Conservation (phyloP, 768 basidiomycete species). For the Rhodocollybia butyracea region DNA sequence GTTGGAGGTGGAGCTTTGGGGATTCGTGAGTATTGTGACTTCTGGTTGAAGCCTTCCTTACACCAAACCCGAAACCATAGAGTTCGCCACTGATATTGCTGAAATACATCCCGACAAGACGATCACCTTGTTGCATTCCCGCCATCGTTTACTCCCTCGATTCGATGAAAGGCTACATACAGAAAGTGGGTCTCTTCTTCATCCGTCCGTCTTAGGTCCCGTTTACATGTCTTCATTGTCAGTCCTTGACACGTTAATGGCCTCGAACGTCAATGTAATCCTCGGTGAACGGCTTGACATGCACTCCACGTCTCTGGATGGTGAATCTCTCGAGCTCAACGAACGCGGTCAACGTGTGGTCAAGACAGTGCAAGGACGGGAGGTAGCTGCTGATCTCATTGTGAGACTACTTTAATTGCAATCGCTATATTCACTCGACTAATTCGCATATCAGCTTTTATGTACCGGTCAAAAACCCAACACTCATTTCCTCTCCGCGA, state of each 20-base stretch:
- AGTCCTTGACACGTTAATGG: conserved; percentile 38
- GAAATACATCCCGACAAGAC: conserved; percentile 47
- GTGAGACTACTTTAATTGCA: conserved; percentile 36
- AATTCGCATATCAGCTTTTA: conserved; percentile 40
- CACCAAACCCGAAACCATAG: conserved; percentile 25
- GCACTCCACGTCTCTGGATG: conserved; percentile 17
- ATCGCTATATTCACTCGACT: not conserved
- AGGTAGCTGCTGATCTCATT: conserved; percentile 50
- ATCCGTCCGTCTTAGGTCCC: too few relatives aligned
- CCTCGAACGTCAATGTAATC: conserved; percentile 44
- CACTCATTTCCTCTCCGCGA: conserved; percentile 39
- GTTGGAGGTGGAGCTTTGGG: conserved; percentile 75
- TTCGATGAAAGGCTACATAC: conserved; percentile 52
- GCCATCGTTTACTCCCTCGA: conserved; percentile 46
- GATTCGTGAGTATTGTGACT: conserved; percentile 45
- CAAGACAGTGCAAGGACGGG: conserved; percentile 45
- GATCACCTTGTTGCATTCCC: conserved; percentile 61
- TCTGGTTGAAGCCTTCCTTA: not conserved
- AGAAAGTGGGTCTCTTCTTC: conserved; percentile 49
- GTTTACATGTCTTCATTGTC: not conserved
- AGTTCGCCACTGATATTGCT: conserved; percentile 63
- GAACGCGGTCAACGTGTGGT: conserved; percentile 31
- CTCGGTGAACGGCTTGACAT: conserved; percentile 55
- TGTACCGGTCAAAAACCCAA: conserved; percentile 67
- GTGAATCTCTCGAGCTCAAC: conserved; percentile 23